A percentile compares a stretch with the other conserved stretches of the same genome.
Conservation (phyloP, 441 rosid genomes). For the Populus hybrid region DNA sequence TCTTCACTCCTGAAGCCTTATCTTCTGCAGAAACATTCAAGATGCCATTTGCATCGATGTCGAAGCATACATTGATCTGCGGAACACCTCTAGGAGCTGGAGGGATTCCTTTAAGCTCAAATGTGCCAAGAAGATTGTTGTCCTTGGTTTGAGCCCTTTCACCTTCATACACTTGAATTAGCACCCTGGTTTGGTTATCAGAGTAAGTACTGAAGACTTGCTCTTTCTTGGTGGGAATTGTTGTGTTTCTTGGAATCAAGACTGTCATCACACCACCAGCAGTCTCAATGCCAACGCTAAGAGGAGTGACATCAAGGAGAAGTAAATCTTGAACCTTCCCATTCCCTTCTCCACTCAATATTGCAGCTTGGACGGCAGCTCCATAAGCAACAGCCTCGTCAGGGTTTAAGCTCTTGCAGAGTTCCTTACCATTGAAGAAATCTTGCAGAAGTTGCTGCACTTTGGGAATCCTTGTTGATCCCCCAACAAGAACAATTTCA, state of each 20-base stretch:
- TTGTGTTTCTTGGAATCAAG: neutral
- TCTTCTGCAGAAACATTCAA: constrained; percentile 47
- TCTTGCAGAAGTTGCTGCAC: neutral
- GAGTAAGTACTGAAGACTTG: constrained; percentile 45
- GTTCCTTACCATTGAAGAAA: neutral
- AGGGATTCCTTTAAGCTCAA: constrained; percentile 32
- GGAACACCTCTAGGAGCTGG: constrained; percentile 6
- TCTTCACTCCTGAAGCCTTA: constrained; percentile 44
- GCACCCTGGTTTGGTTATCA: constrained; percentile 40
- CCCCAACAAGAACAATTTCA: constrained; percentile 50
- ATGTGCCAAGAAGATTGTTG: constrained; percentile 39
- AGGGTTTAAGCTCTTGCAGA: neutral
- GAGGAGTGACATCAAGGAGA: neutral
- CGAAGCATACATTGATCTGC: constrained; percentile 12
- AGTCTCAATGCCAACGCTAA: neutral
- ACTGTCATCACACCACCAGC: neutral
- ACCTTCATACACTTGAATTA: constrained; percentile 46
- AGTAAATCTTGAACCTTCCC: neutral
- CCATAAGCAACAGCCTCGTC: neutral
- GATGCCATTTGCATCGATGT: constrained; percentile 45
- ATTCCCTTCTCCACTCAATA: neutral
- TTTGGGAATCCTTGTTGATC: constrained; percentile 4
- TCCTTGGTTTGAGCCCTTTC: constrained; percentile 20
- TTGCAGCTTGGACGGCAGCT: neutral
- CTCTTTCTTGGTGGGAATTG: constrained; percentile 28